phyloP scores from a whole-genome alignment of 306 rosid species.

The Acacia acuminata region DNA sequence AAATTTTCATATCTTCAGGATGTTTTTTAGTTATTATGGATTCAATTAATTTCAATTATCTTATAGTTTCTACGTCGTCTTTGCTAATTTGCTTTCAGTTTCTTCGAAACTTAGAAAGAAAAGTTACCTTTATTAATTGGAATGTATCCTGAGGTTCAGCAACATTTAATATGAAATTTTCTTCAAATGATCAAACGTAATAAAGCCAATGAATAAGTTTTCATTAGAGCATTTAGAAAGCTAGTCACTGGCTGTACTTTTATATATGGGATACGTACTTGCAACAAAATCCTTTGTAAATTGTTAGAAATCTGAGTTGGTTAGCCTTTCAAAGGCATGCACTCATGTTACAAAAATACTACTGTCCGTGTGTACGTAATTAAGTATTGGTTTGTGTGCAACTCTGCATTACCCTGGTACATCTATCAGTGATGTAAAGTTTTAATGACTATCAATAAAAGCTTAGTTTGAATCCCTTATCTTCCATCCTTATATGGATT shows the following conservation, averaged over 20 bases:
- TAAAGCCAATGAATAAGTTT: too few species aligned
- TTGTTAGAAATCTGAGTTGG: too few species aligned
- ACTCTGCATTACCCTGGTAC: conserved; percentile 18
- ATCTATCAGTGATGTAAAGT: conserved; percentile 13
- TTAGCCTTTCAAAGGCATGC: too few species aligned
- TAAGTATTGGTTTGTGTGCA: conserved; percentile 29
- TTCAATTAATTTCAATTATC: neutral
- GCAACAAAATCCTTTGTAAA: too few species aligned
- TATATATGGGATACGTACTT: too few species aligned
- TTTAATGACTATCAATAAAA: conserved; percentile 12
- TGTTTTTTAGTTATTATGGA: neutral
- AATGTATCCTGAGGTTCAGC: too few species aligned
- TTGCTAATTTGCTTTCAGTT: conserved; percentile 10
- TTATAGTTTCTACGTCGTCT: neutral
- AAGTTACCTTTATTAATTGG: neutral
- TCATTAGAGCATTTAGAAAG: too few species aligned
- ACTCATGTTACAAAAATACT: too few species aligned
- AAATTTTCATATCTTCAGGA: neutral
- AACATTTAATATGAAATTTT: too few species aligned
- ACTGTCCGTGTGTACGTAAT: neutral
- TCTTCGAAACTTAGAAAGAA: neutral
- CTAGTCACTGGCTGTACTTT: too few species aligned
- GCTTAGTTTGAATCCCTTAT: conserved; percentile 26
- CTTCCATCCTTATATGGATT: conserved; percentile 17
- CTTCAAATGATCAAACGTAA: too few species aligned